Conservation (phyloP, 2,329 filamentous ascomycete genomes). For the Penicillium decumbens region DNA sequence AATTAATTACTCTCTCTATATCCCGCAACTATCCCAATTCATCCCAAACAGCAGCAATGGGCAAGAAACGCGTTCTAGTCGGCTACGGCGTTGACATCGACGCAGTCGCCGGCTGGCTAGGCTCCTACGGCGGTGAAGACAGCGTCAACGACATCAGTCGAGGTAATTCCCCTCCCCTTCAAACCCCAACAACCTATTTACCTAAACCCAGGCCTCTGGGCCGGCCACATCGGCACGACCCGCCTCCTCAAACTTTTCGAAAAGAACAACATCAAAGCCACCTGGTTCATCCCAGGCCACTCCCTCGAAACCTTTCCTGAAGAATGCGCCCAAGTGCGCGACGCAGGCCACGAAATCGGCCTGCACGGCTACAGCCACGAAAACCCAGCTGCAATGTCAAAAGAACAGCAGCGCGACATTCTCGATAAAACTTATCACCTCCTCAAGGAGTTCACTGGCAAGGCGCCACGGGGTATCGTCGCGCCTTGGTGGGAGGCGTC, state of each 20-base stretch:
- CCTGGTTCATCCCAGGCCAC: conserved; percentile 63
- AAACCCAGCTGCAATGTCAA: conserved; percentile 65
- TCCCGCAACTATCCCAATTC: background rate
- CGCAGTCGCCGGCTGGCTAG: conserved; percentile 71
- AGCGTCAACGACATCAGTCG: conserved; percentile 67
- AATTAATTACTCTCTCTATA: background rate
- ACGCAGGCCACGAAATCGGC: conserved; percentile 62
- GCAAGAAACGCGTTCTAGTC: conserved; percentile 51
- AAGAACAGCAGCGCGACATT: conserved; percentile 71
- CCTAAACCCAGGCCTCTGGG: conserved; percentile 53
- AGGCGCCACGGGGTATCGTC: conserved; percentile 67
- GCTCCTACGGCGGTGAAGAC: conserved; percentile 69
- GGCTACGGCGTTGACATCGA: conserved; percentile 70
- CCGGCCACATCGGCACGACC: conserved; percentile 61
- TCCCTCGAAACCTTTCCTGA: conserved; percentile 63
- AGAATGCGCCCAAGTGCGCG: conserved; percentile 58
- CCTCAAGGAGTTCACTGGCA: conserved; percentile 68
- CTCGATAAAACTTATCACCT: conserved; percentile 71
- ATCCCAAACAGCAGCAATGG: conserved; percentile 14
- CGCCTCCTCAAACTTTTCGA: conserved; percentile 66
- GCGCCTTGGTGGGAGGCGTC: conserved; percentile 73
- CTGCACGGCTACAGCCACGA: conserved; percentile 72
- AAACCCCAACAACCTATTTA: background rate
- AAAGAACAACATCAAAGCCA: conserved; percentile 67
- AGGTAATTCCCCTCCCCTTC: conserved; percentile 40